Evolutionary conservation across 805 yeast genomes (phyloP).

Genomic region (Pichia nanzhaoensis): DNA sequence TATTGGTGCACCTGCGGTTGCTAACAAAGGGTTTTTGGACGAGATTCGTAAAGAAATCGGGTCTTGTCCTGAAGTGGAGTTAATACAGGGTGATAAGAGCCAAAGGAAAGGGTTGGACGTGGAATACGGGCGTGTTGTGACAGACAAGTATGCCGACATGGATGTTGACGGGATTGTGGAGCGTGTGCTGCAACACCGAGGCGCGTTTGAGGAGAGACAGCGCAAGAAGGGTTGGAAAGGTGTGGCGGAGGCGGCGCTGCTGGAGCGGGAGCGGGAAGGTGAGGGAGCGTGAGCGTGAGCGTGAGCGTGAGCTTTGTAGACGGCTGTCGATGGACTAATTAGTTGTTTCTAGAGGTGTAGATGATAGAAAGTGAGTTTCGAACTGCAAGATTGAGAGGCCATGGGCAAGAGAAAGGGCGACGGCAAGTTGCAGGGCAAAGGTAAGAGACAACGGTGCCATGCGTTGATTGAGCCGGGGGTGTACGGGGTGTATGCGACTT

Average conservation of each 20-base stretch:
- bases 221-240: constrained; percentile 78
- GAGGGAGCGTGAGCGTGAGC: too few relatives aligned
- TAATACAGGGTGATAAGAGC: too few relatives aligned
- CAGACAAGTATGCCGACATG: constrained; percentile 33
- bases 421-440: constrained; percentile 9
- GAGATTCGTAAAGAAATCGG: background rate
- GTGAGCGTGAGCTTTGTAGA: too few relatives aligned
- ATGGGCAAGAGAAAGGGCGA: constrained; percentile 24
- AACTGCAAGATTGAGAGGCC: too few relatives aligned
- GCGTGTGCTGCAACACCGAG: constrained; percentile 63
- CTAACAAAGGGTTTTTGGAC: constrained; percentile 35
- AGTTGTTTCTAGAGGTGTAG: too few relatives aligned
- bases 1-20: constrained; percentile 58
- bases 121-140: too few relatives aligned
- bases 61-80: too few relatives aligned
- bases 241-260: constrained; percentile 36
- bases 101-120: too few relatives aligned
- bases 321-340: too few relatives aligned
- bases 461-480: constrained; percentile 73
- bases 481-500: constrained; percentile 84
- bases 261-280: constrained; percentile 9
- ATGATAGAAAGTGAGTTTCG: too few relatives aligned
- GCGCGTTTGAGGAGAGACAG: constrained; percentile 80
- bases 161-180: constrained; percentile 65
- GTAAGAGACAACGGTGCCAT: constrained; percentile 38